Percentiles rank a stretch among this genome's conserved stretches.
Evolutionary conservation across 306 rosid genomes (phyloP).

Genomic region (Quercus ilex): DNA sequence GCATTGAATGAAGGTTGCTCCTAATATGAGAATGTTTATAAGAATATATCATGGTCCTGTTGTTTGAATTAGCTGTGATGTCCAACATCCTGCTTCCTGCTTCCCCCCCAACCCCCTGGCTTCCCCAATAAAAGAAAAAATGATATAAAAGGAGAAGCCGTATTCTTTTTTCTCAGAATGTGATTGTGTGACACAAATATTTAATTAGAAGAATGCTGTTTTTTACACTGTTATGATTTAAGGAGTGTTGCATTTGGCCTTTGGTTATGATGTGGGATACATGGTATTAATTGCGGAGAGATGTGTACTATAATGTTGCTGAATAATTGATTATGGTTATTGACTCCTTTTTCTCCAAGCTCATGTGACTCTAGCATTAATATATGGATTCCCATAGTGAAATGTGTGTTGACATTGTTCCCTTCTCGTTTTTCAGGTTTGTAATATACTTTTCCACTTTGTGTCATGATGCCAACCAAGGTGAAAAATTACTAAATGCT

Average conservation of each 20-base stretch:
- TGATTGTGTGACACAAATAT: background rate
- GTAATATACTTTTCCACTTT: constrained; percentile 64
- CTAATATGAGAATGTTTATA: background rate
- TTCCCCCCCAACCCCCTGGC: too few relatives aligned
- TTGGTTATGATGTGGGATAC: background rate
- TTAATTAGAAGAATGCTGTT: background rate
- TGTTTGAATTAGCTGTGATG: background rate
- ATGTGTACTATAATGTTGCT: background rate
- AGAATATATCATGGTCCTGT: background rate
- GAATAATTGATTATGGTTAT: background rate
- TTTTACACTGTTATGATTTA: background rate
- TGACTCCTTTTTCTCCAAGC: background rate
- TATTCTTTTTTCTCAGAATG: background rate
- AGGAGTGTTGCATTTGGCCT: background rate
- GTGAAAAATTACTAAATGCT: constrained; percentile 55
- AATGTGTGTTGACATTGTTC: constrained; percentile 21
- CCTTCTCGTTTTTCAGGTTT: constrained; percentile 51
- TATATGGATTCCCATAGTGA: constrained; percentile 5
- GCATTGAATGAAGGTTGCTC: background rate
- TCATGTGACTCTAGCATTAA: background rate
- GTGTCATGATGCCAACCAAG: constrained; percentile 66
- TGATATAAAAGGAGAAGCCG: background rate
- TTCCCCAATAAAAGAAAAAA: background rate
- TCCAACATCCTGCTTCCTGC: background rate
- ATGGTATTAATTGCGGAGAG: background rate